Base-by-base conservation (phyloP, 192 early-diverging fungal genomes). In the Podila verticillata region DNA sequence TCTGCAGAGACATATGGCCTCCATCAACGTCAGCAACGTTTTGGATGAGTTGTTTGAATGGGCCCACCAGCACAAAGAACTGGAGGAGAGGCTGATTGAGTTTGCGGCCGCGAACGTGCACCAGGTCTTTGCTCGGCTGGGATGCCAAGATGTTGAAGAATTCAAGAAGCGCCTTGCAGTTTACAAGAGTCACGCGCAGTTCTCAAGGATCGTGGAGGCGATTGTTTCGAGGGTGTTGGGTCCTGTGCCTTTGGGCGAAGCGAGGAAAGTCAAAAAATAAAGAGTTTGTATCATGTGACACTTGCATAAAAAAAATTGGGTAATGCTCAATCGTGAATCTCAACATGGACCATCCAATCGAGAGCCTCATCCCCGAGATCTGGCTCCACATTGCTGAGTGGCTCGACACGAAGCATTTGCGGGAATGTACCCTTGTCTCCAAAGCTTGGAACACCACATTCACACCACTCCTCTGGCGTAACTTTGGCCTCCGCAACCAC, bases 1-100 rank as follows among this genome's bases (percentile, higher is more conserved):
- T 2, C 34, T 66, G 12, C 24, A 22, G n/a, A 20, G 56, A 20
- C 19, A 64, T 3, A 47, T 48, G 7, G n/a, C 63, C 12, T n/a
- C 15, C 6, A 44, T 63, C 19, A 47, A 34, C 5, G 4, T 29
- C 19, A 15, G 22, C 26, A 36, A 47, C 2, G 56, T 49, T 12
- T 17, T 65, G 10, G 44, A 36, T 0, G 35, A 28, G 17, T 47
- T 66, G 2, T 73, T 66, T 61, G 28, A 20, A 17, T 72, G 70
- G 70, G 70, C 54, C 10, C 48, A 72, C 13, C 70, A 72, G 44
- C 57, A 72, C 48, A 34, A 35, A 1, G 70, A 65, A 4, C 57
- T 39, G 13, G 70, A 72, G 22, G 39, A 65, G 2, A n/a, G 56
- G 39, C 4, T 72, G 35, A 4, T 65, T 17, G 35, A 10, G 6